A percentile compares a stretch with the other conserved stretches of the same genome.
phyloP scores from a whole-genome alignment of 2,329 filamentous ascomycete genomes.

The Cercospora zeina region DNA sequence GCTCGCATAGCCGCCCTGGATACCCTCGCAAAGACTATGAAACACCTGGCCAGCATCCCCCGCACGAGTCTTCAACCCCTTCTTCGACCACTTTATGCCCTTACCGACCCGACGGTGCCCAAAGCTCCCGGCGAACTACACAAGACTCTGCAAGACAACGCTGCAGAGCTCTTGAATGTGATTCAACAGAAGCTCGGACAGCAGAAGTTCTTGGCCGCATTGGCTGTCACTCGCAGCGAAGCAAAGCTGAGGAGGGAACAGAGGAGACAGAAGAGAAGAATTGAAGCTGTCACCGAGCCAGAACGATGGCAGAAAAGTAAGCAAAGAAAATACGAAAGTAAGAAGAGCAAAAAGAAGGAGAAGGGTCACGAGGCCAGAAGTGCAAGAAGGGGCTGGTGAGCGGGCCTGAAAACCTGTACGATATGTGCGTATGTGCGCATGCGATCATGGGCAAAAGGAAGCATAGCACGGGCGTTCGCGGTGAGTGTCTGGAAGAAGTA shows the following conservation, averaged over 20 bases:
- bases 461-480: slow-evolving; percentile 23
- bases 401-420: slow-evolving; percentile 1
- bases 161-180: slow-evolving; percentile 75
- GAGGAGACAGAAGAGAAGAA: slow-evolving; percentile 79
- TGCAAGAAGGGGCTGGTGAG: slow-evolving; percentile 67
- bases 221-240: slow-evolving; percentile 70
- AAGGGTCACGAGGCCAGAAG: slow-evolving; percentile 71
- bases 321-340: slow-evolving; percentile 78
- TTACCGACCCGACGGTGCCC: slow-evolving; percentile 74
- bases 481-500: background rate
- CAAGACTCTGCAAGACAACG: slow-evolving; percentile 68
- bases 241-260: slow-evolving; percentile 72
- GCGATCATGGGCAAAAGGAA: background rate
- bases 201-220: slow-evolving; percentile 70
- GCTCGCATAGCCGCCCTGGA: slow-evolving; percentile 70
- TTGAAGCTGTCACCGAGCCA: slow-evolving; percentile 80
- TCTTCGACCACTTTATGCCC: slow-evolving; percentile 71
- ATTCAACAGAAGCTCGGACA: slow-evolving; percentile 84
- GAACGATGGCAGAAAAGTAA: slow-evolving; percentile 77
- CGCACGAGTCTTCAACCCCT: slow-evolving; percentile 66
- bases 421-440: background rate
- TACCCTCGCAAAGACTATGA: slow-evolving; percentile 69
- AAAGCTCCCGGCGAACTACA: slow-evolving; percentile 58
- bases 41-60: slow-evolving; percentile 61
- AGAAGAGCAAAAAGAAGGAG: slow-evolving; percentile 79